phyloP scores from a whole-genome alignment of 2,329 filamentous ascomycete genomes.

The Ophiocordyceps camponoti-saundersi region DNA sequence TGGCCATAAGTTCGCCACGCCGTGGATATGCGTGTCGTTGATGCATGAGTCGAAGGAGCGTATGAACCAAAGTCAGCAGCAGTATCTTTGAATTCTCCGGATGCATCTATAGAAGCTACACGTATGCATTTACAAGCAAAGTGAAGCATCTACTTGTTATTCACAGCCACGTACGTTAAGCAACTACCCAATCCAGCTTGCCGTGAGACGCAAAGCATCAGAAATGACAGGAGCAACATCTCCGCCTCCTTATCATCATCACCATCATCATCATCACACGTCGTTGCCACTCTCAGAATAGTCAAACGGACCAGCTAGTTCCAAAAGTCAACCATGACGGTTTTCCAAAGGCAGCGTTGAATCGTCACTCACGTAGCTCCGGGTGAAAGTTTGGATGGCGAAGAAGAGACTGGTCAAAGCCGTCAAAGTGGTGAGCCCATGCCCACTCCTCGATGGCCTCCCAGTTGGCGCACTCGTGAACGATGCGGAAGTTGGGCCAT shows the following conservation, averaged over 20 bases:
- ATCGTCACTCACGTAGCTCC: conserved; percentile 1
- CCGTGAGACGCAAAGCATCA: background rate
- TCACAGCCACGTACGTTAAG: too few relatives aligned
- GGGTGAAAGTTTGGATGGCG: conserved; percentile 2
- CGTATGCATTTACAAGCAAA: too few relatives aligned
- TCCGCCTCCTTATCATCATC: background rate
- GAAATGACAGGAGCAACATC: background rate
- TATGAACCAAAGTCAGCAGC: background rate
- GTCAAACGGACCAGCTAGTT: conserved; percentile 2
- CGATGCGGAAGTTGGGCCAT: conserved; percentile 2
- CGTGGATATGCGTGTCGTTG: background rate
- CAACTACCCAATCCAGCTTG: background rate
- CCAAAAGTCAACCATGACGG: background rate
- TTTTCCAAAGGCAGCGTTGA: background rate
- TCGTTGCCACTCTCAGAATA: conserved; percentile 1
- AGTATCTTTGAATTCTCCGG: background rate
- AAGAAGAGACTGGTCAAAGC: conserved; percentile 1
- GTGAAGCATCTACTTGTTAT: too few relatives aligned
- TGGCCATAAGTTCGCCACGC: background rate
- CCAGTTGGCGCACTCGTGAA: conserved; percentile 2
- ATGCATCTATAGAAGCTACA: too few relatives aligned
- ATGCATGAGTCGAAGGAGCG: background rate
- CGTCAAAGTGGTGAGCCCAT: conserved; percentile 2
- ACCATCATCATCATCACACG: background rate
- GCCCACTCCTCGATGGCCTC: conserved; percentile 2